Base-by-base conservation (phyloP, 352 stramenopile genomes). In the Pythium phragmitis region DNA sequence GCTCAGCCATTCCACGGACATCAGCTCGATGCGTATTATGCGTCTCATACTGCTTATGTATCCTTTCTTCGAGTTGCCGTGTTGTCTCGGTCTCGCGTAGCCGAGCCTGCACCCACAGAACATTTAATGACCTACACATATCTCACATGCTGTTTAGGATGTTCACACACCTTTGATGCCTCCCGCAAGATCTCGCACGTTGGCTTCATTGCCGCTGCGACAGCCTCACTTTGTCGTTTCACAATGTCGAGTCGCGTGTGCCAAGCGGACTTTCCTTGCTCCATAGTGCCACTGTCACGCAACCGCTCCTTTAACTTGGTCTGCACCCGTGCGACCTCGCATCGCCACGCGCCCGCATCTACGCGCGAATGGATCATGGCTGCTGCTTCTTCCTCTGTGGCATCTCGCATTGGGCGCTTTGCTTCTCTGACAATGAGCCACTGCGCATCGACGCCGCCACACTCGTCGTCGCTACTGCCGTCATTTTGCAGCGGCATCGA, bases 341-440 rank as follows among this genome's bases (percentile, higher is more conserved):
- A 26, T 11, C 21, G 37, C 66, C 66, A 73, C 39, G 66, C 60
- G 7, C 4, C 14, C 2, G 60, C 36, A n/a, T 73, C 66, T 14
- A 73, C 57, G 12, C 33, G 33, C 14, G 59, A 34, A 23, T 68
- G 59, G 43, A 72, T 72, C 59, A 72, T 72, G 11, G 30, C 28
- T 2, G 17, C 41, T 3, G 36, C 47, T 23, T 72, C 54, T 26
- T 72, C 59, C 5, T 61, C 50, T 7, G 12, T 23, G 7, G 1
- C 17, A 11, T 16, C 17, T 16, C 14, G 14, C 6, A 26, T 1
- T 4, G 8, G 34, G 9, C 33, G 23, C 26, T 64, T 46, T 7
- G 46, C 4, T 11, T 71, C 65, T 43, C 59, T 7, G 21, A 68
- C 66, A 12, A 73, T 34, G 0, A 73, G 56, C 66, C 66, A 73